Base-by-base conservation (phyloP, 2,329 filamentous ascomycete species). In the Allantophomopsis cytisporea region DNA sequence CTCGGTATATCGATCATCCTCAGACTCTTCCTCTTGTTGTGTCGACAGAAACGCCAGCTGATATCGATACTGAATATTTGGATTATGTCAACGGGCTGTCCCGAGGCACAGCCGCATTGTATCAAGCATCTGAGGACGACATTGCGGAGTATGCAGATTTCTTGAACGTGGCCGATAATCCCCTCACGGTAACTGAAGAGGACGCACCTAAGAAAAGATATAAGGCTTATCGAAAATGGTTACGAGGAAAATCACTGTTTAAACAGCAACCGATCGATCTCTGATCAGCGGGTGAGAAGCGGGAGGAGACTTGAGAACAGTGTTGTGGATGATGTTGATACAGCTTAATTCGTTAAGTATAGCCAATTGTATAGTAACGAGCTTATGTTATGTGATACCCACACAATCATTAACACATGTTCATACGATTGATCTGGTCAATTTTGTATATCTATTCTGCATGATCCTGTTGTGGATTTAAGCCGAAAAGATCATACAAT, bases 191-290 rank as follows among this genome's bases (percentile, higher is more conserved):
- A 12, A 80, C 78, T 1, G 80, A 88, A 35, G 88, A 93, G 53
- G 91, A 96, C 58, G 71, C 78, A 35, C 71, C 73, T 32, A 96
- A 94, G 71, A 95, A 96, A 69, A 70, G 91, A 50, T 98, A 98
- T 60, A 96, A 94, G 62, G 84, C 88, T 8, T 98, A 98, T 61
- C 68, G 80, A 52, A 93, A 95, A 61, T 98, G 91, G 89, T 66
- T 98, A 54, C 73, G 79, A 45, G 89, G 89, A 14, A 96, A 95
- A 65, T 94, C 86, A 52, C 71, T 96, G 52, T 96, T 96, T 59
- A 96, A 96, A 62, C 88, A 95, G 67, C 76, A 80, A 58, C 76
- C 80, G 35, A 66, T 69, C 47, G 66, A 69, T 53, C 57, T 28
- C 43, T 28, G 13, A 36, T 3, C 23, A 28, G 23, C 11, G 23